These are phyloP conservation scores for Hymenoscyphus fructigenus DNA, from an alignment of 2,329 filamentous ascomycete genomes.

Conservation along the genomic window DNA sequence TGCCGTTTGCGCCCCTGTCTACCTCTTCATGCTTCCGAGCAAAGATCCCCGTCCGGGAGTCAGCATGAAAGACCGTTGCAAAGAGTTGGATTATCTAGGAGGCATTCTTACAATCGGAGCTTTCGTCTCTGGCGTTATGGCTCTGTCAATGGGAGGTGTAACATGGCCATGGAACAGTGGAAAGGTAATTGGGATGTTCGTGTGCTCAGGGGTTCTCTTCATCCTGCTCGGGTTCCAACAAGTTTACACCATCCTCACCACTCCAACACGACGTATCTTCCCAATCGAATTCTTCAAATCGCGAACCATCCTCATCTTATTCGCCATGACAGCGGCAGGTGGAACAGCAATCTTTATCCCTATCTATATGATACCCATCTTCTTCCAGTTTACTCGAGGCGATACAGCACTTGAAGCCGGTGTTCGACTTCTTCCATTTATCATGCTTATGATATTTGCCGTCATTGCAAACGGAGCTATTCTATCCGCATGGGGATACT, in stretches of 20 bases:
- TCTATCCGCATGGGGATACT: constrained; percentile 39
- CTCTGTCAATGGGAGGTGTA: constrained; percentile 37
- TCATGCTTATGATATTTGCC: constrained; percentile 38
- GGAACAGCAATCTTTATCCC: constrained; percentile 30
- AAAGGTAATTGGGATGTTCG: constrained; percentile 37
- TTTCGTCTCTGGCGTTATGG: constrained; percentile 38
- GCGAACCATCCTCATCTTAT: constrained; percentile 38
- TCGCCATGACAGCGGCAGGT: constrained; percentile 37
- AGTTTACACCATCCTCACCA: constrained; percentile 34
- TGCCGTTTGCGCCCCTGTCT: constrained; percentile 40
- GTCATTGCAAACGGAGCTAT: constrained; percentile 38
- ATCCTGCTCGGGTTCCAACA: constrained; percentile 26
- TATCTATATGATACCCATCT: constrained; percentile 46
- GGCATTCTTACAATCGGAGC: constrained; percentile 36
- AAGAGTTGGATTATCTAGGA: constrained; percentile 33
- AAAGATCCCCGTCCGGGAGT: constrained; percentile 36
- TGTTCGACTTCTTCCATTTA: constrained; percentile 40
- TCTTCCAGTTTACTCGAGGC: constrained; percentile 51
- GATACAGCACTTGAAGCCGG: constrained; percentile 47
- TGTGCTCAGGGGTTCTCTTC: constrained; percentile 44
- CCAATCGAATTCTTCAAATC: constrained; percentile 39
- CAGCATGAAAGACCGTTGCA: constrained; percentile 23
- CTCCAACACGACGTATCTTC: constrained; percentile 29
- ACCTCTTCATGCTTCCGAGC: constrained; percentile 46
- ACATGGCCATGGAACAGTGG: constrained; percentile 34